Base-by-base conservation (phyloP, 139 green algal genomes). In the Chlamydomonas sp. region DNA sequence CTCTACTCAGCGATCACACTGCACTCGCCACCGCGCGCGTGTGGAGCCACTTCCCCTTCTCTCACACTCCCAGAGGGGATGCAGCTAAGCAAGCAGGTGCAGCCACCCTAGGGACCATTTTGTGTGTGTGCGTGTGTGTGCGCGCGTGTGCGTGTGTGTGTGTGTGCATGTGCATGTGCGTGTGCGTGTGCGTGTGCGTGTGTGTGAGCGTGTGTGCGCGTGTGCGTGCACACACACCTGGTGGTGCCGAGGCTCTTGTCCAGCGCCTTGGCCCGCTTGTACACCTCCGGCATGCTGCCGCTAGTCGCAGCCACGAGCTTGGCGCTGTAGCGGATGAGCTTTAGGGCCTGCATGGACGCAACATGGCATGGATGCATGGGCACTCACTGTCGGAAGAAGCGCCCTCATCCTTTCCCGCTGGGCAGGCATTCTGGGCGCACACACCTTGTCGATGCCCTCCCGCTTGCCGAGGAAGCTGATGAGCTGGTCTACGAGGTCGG, bases 301-400 rank as follows among this genome's bases (percentile, higher is more conserved):
- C 71, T 68, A 0, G 79, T 63, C 2, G 87, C 87, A 26, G 88
- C 77, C 2, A 86, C 47, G 3, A 95, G 73, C 13, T 86, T 81
- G 2, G 79, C 80, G 2, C 77, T 81, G 71, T 95, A 95, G 1
- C 89, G 73, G 0, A 92, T 77, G 3, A 92, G 72, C 65, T 95
- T 95, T 0, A 87, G 58, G 57, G 22, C 3, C 38, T 49, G 43
- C 8, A 64, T 8, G 16, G 34, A 10, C 54, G 34, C 43, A 54
- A 13, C 43, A 54, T 16, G 16, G 13, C 13, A 16, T 36, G 10
- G 34, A 16, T 64, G 26, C 8, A 64, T 20, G 54, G 16, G 54
- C 6, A 64, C 8, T 8, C 8, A 20, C 26, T 64, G 30, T 16
- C 8, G 30, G 8, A 26, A 64, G 22, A 64, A 54, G 16, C 16